phyloP scores from a whole-genome alignment of 1,284 basidiomycete genomes.

The Rhodotorula sp. region DNA sequence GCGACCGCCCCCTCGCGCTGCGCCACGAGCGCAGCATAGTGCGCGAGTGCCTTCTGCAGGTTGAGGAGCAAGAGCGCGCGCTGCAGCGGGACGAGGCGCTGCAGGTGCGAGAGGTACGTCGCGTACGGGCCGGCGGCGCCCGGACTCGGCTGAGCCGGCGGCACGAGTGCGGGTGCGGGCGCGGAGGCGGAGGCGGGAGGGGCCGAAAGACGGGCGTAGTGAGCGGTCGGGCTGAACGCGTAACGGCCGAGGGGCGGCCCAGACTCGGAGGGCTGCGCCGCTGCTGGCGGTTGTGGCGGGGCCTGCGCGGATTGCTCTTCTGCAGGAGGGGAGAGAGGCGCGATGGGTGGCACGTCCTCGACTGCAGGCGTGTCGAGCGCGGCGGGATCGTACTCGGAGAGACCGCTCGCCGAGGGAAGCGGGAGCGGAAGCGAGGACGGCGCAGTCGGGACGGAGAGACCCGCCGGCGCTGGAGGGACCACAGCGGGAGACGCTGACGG shows the following conservation, averaged over 20 bases:
- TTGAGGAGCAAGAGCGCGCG: constrained; percentile 38
- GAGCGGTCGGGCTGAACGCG: too few relatives aligned
- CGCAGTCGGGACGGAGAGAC: too few relatives aligned
- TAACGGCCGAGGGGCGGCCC: too few relatives aligned
- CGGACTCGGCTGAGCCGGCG: not conserved
- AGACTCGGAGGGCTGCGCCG: too few relatives aligned
- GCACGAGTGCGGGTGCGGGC: too few relatives aligned
- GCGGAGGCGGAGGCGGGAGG: too few relatives aligned
- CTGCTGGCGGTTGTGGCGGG: too few relatives aligned
- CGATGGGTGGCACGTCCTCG: too few relatives aligned
- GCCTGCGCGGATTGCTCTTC: too few relatives aligned
- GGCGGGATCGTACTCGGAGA: too few relatives aligned
- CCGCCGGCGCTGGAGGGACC: not conserved
- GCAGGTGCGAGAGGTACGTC: constrained; percentile 25
- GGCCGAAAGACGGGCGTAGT: not conserved
- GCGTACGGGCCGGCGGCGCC: constrained; percentile 6
- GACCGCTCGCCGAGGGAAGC: not conserved
- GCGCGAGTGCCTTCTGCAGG: constrained; percentile 37
- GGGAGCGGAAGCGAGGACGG: not conserved
- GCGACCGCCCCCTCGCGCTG: not conserved
- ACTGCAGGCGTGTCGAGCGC: too few relatives aligned
- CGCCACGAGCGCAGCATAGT: constrained; percentile 3
- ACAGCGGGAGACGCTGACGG: not conserved
- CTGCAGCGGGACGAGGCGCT: constrained; percentile 33
- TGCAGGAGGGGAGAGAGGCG: too few relatives aligned